Base-by-base conservation (phyloP, 2,329 filamentous ascomycete species). In the Magnaporthales sp. region DNA sequence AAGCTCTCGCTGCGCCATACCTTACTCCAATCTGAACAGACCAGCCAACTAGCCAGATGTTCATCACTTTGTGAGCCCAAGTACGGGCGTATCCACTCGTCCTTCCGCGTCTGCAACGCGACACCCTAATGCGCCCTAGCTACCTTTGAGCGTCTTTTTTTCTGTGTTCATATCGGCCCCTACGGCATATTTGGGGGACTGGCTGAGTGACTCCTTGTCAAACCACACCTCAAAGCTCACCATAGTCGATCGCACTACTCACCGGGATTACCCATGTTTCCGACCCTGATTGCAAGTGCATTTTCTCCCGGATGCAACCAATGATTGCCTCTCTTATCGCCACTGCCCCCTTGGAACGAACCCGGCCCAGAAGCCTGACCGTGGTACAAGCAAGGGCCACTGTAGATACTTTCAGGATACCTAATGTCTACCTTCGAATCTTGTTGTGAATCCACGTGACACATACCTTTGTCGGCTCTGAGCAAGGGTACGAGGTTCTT, bases 301-400 rank as follows among this genome's bases (percentile, higher is more conserved):
- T n/a, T 58, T n/a, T 58, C 54, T 22, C 54, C 54, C 54, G 54
- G 54, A 58, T 58, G 54, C 54, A 58, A 58, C 54, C 54, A 58
- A 15, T 24, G 24, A 13, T 58, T 58, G 11, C 54, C 54, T 58
- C 54, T 26, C n/a, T 26, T 26, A 58, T 58, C 54, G 24, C 54
- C 54, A 58, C 54, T 46, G 38, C 38, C 54, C 24, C 24, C 54
- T 26, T 22, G 54, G n/a, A 58, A 58, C 22, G n/a, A 58, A 2
- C 54, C n/a, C 54, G 22, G 54, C 9, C 54, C n/a, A 26, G 54
- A 58, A 26, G 54, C 54, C 54, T 26, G 54, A 22, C 24, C 11
- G 54, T 58, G 38, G 38, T 19, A 46, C 38, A 46, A 46, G 38
- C 38, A 46, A 46, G 15, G 38, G n/a, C n/a, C n/a, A n/a, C n/a